A percentile compares a stretch with the other conserved stretches of the same genome.
Conservation (phyloP, 2,329 filamentous ascomycete species). For the Knoxdaviesia capensis region DNA sequence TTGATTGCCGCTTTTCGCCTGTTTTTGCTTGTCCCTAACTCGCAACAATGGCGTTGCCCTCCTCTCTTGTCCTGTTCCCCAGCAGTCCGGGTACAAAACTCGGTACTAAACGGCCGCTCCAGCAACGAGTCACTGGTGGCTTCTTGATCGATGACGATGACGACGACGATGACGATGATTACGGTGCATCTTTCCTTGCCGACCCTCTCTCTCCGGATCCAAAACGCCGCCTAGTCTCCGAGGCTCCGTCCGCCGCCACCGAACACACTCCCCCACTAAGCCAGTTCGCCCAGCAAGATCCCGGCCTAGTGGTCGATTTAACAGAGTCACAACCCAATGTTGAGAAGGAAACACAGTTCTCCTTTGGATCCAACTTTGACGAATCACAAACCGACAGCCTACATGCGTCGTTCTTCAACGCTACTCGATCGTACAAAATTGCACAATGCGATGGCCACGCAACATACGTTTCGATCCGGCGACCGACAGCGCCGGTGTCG, state of each 20-base stretch:
- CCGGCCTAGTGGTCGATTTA: no score
- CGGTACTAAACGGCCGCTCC: constrained; percentile 2
- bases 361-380: no score
- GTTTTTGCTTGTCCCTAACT: neutral
- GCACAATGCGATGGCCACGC: constrained; percentile 37
- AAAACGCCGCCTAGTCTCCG: no score
- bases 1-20: neutral
- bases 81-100: constrained; percentile 4
- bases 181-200: no score
- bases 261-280: no score
- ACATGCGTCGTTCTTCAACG: no score
- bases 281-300: no score
- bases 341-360: no score
- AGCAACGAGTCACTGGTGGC: constrained; percentile 3
- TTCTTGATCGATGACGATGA: constrained; percentile 5
- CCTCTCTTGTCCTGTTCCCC: constrained; percentile 5
- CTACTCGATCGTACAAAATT: constrained; percentile 15
- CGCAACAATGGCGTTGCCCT: constrained; percentile 1
- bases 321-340: no score
- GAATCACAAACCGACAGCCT: no score
- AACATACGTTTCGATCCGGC: constrained; percentile 34
- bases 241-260: no score
- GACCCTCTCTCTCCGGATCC: no score
- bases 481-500: constrained; percentile 21
- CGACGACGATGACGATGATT: constrained; percentile 3